Base-by-base conservation (phyloP, 2,329 filamentous ascomycete genomes). In the Raffaelea deltoideospora region DNA sequence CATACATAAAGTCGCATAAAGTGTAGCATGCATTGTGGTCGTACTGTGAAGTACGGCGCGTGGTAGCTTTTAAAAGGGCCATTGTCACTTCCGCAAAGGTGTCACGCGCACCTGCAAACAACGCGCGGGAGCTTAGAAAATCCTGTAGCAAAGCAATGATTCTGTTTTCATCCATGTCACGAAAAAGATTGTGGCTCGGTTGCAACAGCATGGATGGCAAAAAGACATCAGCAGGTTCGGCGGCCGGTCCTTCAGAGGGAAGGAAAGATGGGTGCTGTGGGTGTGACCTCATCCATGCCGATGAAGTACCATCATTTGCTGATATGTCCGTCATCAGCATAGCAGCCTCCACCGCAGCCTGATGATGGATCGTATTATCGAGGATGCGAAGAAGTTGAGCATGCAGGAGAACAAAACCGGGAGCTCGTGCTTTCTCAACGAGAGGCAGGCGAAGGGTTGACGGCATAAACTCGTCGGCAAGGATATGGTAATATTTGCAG, bases 1-100 rank as follows among this genome's bases (percentile, higher is more conserved):
- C 86, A 51, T 94, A 84, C 20, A 94, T 61, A 45, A 94, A 86
- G 53, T 95, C 87, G 51, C 86, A 88, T n/a, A 94, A 64, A 10
- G 84, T 81, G 52, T 90, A 90, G 54, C 85, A 92, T 15, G 84
- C 80, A 43, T 75, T 75, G 50, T 85, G 82, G 53, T 92, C 79
- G 52, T 79, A 93, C 37, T 83, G 65, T 0, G 84, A 87, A 0
- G 80, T 87, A 45, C 72, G 76, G 45, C 77, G 74, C 2, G 84
- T 76, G 2, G 79, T 73, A 1, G 79, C 76, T 52, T 80, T 85
- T 51, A 90, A 65, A 21, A 92, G 61, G 20, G 65, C 62, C 48
- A 76, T 75, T 54, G 92, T 88, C 0, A 79, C 70, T 45, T 81
- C 72, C 4, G 81, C 80, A 54, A 90, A 92, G 1, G 84, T 69